Evolutionary conservation across 163 green algal species (phyloP), one percentile per base, ranked within the genome.

Genomic region (Scenedesmus sp.): DNA sequence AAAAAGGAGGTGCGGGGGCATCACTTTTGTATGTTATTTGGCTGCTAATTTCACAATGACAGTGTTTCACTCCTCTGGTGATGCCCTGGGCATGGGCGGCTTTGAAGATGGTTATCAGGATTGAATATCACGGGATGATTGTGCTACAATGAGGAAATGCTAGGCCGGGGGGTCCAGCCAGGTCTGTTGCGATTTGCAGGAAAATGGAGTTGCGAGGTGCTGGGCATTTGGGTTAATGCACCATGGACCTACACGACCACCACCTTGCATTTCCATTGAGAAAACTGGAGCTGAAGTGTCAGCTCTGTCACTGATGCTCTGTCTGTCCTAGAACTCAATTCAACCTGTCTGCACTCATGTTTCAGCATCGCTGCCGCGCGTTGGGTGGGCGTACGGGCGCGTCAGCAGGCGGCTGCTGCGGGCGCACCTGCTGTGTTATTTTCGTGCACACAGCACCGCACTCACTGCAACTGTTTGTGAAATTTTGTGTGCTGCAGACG

Each of bases 121-220:
- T 46, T 46, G 34, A 46, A 46, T 46, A 46, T 46, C 34, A 46
- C 34, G 34, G 34, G 34, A 46, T 46, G 34, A 46, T 46, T 46
- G 34, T 46, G 34, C 34, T 46, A 46, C 34, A 93, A 91, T 60
- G 89, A 96, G 54, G 82, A 96, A 89, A 94, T 97, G 79, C 34
- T 46, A 46, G 34, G 34, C 34, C 34, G 34, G 91, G 57, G 91
- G 89, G 0, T 99, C 96, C 94, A 87, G 97, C 1, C 95, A 98
- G 82, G 96, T 97, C 0, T 76, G 96, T 15, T 99, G 97, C 94
- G 98, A 97, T 90, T 99, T 99, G 94, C 95, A 94, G 12, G 91
- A 94, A 92, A 70, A 90, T 96, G 46, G 84, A 96, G 92, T 94
- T 96, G 76, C n/a, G 93, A 46, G 34, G 34, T 46, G 34, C 0